Base-by-base conservation (phyloP, 106 monocot species). In the Hemerocallis citrina region DNA sequence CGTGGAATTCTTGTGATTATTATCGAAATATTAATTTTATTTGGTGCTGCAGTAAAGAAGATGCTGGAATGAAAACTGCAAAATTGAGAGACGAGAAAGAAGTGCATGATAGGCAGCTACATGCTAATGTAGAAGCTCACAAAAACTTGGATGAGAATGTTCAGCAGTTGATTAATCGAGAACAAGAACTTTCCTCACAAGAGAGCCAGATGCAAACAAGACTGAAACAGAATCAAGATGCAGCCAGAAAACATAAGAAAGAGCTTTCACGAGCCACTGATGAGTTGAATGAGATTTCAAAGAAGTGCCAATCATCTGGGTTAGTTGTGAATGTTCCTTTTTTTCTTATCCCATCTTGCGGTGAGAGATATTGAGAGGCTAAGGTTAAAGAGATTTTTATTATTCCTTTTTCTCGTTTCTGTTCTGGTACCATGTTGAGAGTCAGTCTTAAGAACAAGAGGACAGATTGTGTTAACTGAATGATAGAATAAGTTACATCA, bases 1-100 rank as follows among this genome's bases (percentile, higher is more conserved):
- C n/a, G n/a, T n/a, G n/a, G n/a, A n/a, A n/a, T n/a, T n/a, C n/a
- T n/a, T n/a, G n/a, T n/a, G n/a, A n/a, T n/a, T n/a, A n/a, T n/a
- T n/a, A n/a, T n/a, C n/a, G n/a, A n/a, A n/a, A n/a, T n/a, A n/a
- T n/a, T n/a, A n/a, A n/a, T 54, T 12, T 59, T 59, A 21, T 59
- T 37, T 59, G 33, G 46, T 63, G 22, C 62, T 76, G 19, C 82
- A 98, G 98, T 45, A 98, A 98, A 72, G 85, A 98, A 47, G 78
- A 81, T 28, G 98, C 98, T 46, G 98, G 98, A 36, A 92, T 75
- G 66, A 85, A 82, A 80, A 98, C 98, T 56, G 84, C 92, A 31
- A 92, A 98, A 64, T 40, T 91, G 61, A 92, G 79, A 63, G 98
- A 92, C 63, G 98, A 98, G 66, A 98, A 98, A 58, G 98, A 98